These are phyloP conservation scores for Parsonsia alboflavescens DNA, from an alignment of 257 asterid genomes.

Conservation along the genomic window DNA sequence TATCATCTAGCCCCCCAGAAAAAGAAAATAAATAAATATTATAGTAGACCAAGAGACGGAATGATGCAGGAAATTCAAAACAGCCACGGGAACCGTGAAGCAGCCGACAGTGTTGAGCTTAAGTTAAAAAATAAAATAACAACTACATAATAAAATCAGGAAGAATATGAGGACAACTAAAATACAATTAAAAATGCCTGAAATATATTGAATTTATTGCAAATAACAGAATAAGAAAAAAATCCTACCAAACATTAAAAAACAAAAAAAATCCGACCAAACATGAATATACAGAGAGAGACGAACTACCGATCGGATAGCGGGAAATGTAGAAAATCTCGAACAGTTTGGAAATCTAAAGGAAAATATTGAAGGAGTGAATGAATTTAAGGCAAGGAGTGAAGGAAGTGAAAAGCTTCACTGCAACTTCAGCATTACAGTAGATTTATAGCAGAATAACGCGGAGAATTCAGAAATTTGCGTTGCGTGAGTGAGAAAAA, in stretches of 20 bases:
- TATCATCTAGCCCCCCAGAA: background rate
- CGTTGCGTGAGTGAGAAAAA: background rate
- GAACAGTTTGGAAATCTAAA: background rate
- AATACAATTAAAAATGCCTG: background rate
- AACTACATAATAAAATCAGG: background rate
- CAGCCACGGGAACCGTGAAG: too few relatives aligned
- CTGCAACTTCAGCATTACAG: background rate
- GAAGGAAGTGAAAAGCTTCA: background rate
- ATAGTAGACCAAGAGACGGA: background rate
- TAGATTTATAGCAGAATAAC: background rate
- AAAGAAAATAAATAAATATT: background rate
- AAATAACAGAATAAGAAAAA: background rate
- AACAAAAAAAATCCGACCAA: background rate
- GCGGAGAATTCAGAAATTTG: slow-evolving; percentile 5
- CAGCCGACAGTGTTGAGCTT: background rate
- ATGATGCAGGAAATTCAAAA: background rate
- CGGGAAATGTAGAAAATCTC: slow-evolving; percentile 20
- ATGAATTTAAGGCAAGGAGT: background rate
- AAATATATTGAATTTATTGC: background rate
- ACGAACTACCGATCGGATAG: slow-evolving; percentile 28
- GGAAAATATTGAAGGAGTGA: background rate
- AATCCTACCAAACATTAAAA: background rate
- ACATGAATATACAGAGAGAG: background rate
- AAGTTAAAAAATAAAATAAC: background rate
- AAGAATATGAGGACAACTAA: background rate